Evolutionary conservation across 306 rosid genomes (phyloP), one percentile per base, ranked within the genome.

Genomic region (Malus sylvestris): DNA sequence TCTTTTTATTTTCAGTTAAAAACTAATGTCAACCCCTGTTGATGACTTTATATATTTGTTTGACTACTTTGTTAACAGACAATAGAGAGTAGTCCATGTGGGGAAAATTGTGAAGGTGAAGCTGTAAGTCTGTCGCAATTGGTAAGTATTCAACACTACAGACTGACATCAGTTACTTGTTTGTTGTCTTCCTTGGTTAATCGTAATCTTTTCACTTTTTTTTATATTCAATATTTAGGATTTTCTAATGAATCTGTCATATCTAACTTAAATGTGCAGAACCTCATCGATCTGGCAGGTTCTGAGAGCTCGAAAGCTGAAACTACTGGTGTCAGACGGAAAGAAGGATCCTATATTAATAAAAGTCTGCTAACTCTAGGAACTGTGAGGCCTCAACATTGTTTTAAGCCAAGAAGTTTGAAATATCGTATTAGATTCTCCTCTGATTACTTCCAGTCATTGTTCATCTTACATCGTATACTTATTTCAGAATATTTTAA

Each of bases 251-350:
- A 79, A 85, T 80, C 72, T 77, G 71, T 83, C 76, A 80, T 70
- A 72, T 83, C 81, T 85, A 78, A 79, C 90, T 86, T 91, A 77
- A 84, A 85, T 83, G 65, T 87, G 97, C 98, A 96, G 99, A 91
- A 96, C 88, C 97, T 96, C 88, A 93, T 96, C 83, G 99, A 96
- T 91, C 97, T 96, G 88, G 99, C 99, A 84, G 99, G 99, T 85
- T 96, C 99, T 65, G 99, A 96, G 88, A 96, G 99, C 84, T 96
- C 99, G 42, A 96, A 92, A 89, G 97, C 99, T 65, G 99, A 96
- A 96, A 96, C 99, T 70, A 93, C 92, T 79, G 99, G 99, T 57
- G 70, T 96, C 82, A 86, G 99, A 80, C 91, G 99, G 82, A 96
- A 92, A 88, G 99, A 96, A 84, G 99, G 99, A 72, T 96, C 99